phyloP scores from a whole-genome alignment of 2,329 filamentous ascomycete species.

The Monascus ruber region DNA sequence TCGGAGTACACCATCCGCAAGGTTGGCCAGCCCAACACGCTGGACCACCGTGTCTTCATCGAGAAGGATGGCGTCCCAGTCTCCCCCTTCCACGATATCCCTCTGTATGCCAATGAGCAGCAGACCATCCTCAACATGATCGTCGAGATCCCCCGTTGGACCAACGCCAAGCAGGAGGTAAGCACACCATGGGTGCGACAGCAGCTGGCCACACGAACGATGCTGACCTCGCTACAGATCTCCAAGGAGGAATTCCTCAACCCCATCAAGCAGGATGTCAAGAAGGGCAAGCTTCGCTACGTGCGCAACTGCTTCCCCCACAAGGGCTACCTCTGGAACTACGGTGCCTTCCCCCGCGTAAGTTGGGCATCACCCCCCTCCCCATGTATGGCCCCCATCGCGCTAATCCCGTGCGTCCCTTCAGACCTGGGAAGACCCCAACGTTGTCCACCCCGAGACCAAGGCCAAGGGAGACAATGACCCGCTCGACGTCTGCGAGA shows the following conservation, averaged over 20 bases:
- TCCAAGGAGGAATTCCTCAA: constrained; percentile 97
- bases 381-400: too few relatives aligned
- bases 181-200: constrained; percentile 17
- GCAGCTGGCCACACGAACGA: neutral
- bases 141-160: constrained; percentile 98
- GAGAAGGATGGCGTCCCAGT: constrained; percentile 93
- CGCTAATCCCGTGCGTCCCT: neutral
- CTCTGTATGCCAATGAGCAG: constrained; percentile 92
- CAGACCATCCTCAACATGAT: constrained; percentile 98
- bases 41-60: constrained; percentile 95
- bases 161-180: constrained; percentile 99
- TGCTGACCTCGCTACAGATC: constrained; percentile 50
- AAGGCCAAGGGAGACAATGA: constrained; percentile 99
- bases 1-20: constrained; percentile 63
- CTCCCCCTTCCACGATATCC: constrained; percentile 97
- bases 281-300: constrained; percentile 99
- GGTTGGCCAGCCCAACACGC: constrained; percentile 78
- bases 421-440: constrained; percentile 98
- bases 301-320: constrained; percentile 99
- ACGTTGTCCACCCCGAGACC: constrained; percentile 90
- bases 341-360: constrained; percentile 97
- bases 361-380: constrained; percentile 20
- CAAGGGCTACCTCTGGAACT: constrained; percentile 99
- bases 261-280: constrained; percentile 98
- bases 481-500: constrained; percentile 98